Evolutionary conservation across 371 early-diverging fungal genomes (phyloP).

Genomic region (Apophysomyces sp.): DNA sequence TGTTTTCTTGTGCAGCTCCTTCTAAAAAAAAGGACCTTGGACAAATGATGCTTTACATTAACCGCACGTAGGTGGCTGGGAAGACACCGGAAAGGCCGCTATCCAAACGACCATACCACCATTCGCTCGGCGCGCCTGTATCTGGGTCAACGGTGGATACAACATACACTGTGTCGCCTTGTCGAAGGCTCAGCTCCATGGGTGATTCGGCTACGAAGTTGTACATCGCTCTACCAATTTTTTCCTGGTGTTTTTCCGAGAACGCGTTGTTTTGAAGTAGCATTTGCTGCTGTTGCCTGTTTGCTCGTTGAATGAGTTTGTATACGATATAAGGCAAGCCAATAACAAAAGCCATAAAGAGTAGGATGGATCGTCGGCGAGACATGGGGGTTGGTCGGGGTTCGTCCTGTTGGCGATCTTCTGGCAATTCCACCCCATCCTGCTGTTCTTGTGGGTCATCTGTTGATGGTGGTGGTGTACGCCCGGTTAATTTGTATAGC

Average conservation of each 20-base stretch:
- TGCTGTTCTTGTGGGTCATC: constrained; percentile 57
- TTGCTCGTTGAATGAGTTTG: constrained; percentile 64
- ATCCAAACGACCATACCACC: constrained; percentile 92
- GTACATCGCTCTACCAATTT: constrained; percentile 84
- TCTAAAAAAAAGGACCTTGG: too few relatives aligned
- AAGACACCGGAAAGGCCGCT: constrained; percentile 86
- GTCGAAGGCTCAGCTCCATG: constrained; percentile 77
- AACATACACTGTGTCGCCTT: constrained; percentile 89
- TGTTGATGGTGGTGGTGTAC: constrained; percentile 59
- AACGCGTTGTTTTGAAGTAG: constrained; percentile 15
- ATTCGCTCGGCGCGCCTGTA: constrained; percentile 68
- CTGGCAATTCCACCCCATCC: constrained; percentile 44
- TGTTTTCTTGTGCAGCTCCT: too few relatives aligned
- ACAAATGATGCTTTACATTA: not conserved
- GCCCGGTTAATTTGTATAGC: constrained; percentile 63
- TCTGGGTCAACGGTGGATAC: constrained; percentile 72
- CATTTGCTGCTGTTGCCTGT: constrained; percentile 49
- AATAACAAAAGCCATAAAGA: constrained; percentile 80
- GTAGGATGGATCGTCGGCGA: constrained; percentile 64
- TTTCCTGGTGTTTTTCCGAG: not conserved
- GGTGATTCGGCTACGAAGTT: constrained; percentile 78
- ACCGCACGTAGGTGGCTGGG: constrained; percentile 83
- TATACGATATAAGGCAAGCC: constrained; percentile 91
- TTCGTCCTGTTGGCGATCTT: constrained; percentile 48
- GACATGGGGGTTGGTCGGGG: constrained; percentile 14